These are phyloP conservation scores for Globisporangium nodosum DNA, from an alignment of 352 stramenopile species.

Conservation along the genomic window DNA sequence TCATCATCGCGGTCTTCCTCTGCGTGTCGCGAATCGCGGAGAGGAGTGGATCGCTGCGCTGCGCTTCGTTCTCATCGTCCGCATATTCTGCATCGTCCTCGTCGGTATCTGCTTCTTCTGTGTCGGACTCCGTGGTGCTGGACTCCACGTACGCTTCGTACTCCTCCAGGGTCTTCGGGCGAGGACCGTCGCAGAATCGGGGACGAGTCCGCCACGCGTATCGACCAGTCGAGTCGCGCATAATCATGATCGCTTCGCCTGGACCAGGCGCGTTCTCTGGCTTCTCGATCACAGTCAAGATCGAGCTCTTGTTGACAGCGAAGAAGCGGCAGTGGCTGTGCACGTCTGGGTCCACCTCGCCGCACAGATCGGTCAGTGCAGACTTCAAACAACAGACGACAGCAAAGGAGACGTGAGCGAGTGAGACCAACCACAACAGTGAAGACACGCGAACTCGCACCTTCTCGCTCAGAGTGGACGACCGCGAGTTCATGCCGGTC, in stretches of 20 bases:
- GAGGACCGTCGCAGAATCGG: constrained; percentile 48
- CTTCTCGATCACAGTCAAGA: constrained; percentile 81
- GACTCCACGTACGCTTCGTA: constrained; percentile 40
- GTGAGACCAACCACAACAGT: not conserved
- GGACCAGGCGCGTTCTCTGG: constrained; percentile 29
- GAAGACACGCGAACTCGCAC: constrained; percentile 15
- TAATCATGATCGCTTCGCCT: constrained; percentile 66
- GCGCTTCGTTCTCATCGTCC: constrained; percentile 21
- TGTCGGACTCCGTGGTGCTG: constrained; percentile 19
- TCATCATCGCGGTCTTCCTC: constrained; percentile 59
- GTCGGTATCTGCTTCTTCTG: constrained; percentile 23
- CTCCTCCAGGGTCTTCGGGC: constrained; percentile 46
- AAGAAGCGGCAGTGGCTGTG: constrained; percentile 73
- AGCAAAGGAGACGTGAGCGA: too few relatives aligned
- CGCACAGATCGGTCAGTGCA: constrained; percentile 52
- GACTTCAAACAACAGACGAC: constrained; percentile 22
- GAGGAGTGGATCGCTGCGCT: constrained; percentile 49
- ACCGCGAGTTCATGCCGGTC: constrained; percentile 34
- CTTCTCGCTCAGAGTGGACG: constrained; percentile 54
- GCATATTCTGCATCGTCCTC: constrained; percentile 10
- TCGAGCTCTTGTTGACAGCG: constrained; percentile 71
- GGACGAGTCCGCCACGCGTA: constrained; percentile 80
- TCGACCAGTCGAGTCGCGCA: constrained; percentile 68
- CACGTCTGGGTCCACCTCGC: constrained; percentile 31
- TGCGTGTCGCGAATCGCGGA: constrained; percentile 58